These are phyloP conservation scores for Globisporangium uncinulatum DNA, from an alignment of 352 stramenopile genomes.

Conservation along the genomic window DNA sequence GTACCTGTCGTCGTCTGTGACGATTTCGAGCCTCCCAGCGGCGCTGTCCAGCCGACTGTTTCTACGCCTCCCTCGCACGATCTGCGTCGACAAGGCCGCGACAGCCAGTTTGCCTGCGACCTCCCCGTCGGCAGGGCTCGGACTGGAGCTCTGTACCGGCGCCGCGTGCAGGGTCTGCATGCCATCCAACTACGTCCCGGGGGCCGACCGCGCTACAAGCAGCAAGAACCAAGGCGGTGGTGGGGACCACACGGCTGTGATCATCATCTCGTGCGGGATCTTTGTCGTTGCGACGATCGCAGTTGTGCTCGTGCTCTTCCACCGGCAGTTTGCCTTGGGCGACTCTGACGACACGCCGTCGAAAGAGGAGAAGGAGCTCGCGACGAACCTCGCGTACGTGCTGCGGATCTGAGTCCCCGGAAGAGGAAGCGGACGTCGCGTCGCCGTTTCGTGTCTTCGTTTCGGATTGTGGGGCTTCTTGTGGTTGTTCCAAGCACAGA, in stretches of 20 bases:
- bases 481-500: no score
- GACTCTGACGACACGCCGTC: conserved; percentile 12
- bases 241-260: conserved; percentile 22
- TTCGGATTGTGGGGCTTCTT: neutral
- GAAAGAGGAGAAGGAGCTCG: conserved; percentile 51
- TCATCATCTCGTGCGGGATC: conserved; percentile 32
- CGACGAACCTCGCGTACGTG: conserved; percentile 48
- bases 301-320: conserved; percentile 36
- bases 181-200: conserved; percentile 1
- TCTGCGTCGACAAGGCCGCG: conserved; percentile 23
- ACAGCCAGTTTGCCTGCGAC: conserved; percentile 1
- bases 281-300: conserved; percentile 39
- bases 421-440: neutral
- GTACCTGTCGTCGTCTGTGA: conserved; percentile 9
- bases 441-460: neutral
- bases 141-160: conserved; percentile 20
- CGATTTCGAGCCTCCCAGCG: conserved; percentile 5
- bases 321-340: conserved; percentile 28
- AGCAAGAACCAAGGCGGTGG: conserved; percentile 2
- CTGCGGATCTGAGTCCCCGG: conserved; percentile 7
- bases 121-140: conserved; percentile 3
- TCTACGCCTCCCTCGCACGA: conserved; percentile 13
- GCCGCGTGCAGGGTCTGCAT: conserved; percentile 10
- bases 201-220: neutral
- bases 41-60: conserved; percentile 21